phyloP scores from a whole-genome alignment of 1,284 basidiomycete species.

The Malassezia cuniculi region DNA sequence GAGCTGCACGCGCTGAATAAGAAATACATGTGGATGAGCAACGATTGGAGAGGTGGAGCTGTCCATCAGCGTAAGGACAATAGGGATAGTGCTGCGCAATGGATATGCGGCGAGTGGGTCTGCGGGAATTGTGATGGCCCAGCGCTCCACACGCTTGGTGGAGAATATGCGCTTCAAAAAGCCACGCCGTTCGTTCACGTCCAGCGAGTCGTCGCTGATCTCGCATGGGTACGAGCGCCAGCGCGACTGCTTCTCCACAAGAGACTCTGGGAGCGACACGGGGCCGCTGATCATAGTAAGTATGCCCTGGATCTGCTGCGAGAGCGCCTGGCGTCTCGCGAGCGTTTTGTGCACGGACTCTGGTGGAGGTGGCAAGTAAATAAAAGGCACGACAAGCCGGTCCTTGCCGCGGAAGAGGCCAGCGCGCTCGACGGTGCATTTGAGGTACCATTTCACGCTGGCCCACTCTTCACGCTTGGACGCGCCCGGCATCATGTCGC shows the following conservation, averaged over 20 bases:
- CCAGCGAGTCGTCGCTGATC: constrained; percentile 4
- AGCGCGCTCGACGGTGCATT: constrained; percentile 29
- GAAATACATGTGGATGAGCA: constrained; percentile 9
- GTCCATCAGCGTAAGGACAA: constrained; percentile 16
- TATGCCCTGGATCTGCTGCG: constrained; percentile 17
- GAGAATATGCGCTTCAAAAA: too few species aligned
- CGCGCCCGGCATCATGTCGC: constrained; percentile 7
- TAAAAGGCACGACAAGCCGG: constrained; percentile 32
- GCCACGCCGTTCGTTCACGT: constrained; percentile 9
- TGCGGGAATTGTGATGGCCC: constrained; percentile 22
- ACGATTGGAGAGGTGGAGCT: constrained; percentile 8
- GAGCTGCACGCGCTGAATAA: constrained; percentile 10
- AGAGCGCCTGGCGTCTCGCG: constrained; percentile 14
- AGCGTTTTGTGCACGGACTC: constrained; percentile 12
- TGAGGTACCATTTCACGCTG: constrained; percentile 36
- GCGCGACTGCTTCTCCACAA: constrained; percentile 6
- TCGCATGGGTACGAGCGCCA: constrained; percentile 9
- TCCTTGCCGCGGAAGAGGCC: constrained; percentile 30
- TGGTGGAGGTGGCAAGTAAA: constrained; percentile 32
- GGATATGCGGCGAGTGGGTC: constrained; percentile 17
- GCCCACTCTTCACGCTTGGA: constrained; percentile 19
- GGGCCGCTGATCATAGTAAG: not conserved
- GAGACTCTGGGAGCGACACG: constrained; percentile 1
- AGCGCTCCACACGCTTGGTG: constrained; percentile 12
- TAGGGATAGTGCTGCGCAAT: constrained; percentile 22